Base-by-base conservation (phyloP, 2,329 filamentous ascomycete genomes). In the Aspergillus amoenus region DNA sequence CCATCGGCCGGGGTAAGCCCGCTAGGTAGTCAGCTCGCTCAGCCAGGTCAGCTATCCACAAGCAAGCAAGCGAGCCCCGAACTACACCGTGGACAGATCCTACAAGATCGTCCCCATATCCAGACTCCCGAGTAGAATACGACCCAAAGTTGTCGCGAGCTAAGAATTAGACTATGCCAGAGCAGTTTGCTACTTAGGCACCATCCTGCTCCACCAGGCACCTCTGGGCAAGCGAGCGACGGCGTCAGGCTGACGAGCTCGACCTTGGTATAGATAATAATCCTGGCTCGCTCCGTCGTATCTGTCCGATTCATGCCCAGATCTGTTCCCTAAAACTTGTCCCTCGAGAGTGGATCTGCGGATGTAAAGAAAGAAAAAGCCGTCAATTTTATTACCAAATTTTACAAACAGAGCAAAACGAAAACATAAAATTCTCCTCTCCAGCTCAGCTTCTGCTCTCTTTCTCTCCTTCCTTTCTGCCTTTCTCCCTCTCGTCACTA, bases 371-470 rank as follows among this genome's bases (percentile, higher is more conserved):
- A 22, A 40, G 18, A 52, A 60, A 64, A 64, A 62, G 60, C 55
- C 51, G 55, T 62, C 57, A 60, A 64, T 55, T 30, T 59, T 52
- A 61, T 62, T 59, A 66, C 59, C 59, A 63, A 65, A 66, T 61
- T 50, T 55, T 67, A 72, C 69, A 63, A 72, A 72, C 66, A 66
- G 64, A 73, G 69, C 56, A 73, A 72, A 72, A 72, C 62, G 62
- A 72, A 73, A 72, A 72, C 69, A 72, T 59, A 61, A 61, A 61
- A 62, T 60, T 66, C 64, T 63, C 65, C 61, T 62, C 65, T 55
- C 54, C 22, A 63, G 59, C 62, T 62, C 61, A 60, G 61, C 59
- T 62, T 56, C 52, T 60, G 34, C 34, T 37, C 34, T 37, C 61
- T 58, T 61, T 56, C 62, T 63, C 51, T 64, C 54, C 15, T 57